Evolutionary conservation across 495 filamentous ascomycete genomes (phyloP).

Genomic region (Chlorociboria aeruginascens): DNA sequence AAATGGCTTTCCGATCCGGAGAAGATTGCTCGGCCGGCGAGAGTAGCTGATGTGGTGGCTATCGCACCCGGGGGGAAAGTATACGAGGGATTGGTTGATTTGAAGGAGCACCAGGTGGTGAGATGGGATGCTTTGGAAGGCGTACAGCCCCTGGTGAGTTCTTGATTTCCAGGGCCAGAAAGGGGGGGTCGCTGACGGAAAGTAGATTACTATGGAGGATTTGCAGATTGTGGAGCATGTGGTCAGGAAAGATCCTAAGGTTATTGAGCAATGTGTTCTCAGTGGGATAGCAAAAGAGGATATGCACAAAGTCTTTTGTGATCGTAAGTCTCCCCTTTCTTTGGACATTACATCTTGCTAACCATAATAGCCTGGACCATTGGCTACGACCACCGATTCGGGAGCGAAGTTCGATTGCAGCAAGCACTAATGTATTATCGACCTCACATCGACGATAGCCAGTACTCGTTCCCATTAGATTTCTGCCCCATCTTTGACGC

Average conservation of each 20-base stretch:
- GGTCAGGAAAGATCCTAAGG: conserved; percentile 67
- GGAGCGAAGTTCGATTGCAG: conserved; percentile 67
- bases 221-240: conserved; percentile 77
- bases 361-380: conserved; percentile 74
- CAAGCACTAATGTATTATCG: conserved; percentile 96
- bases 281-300: conserved; percentile 77
- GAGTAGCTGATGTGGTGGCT: conserved; percentile 78
- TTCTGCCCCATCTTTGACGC: conserved; percentile 91
- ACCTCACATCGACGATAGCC: conserved; percentile 72
- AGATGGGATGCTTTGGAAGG: conserved; percentile 69
- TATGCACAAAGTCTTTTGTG: conserved; percentile 35
- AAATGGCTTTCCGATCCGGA: conserved; percentile 62
- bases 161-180: not conserved
- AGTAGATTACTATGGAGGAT: conserved; percentile 87
- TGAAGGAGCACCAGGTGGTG: conserved; percentile 56
- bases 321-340: conserved; percentile 44
- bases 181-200: conserved; percentile 8
- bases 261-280: conserved; percentile 85
- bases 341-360: not conserved
- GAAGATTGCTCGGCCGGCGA: conserved; percentile 47
- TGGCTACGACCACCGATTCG: conserved; percentile 87
- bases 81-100: conserved; percentile 75
- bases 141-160: conserved; percentile 66
- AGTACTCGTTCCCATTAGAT: conserved; percentile 86
- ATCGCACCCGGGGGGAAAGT: conserved; percentile 70